These are phyloP conservation scores for Magnolia kwangsiensis DNA, from an alignment of 164 flowering plant genomes.

Conservation along the genomic window DNA sequence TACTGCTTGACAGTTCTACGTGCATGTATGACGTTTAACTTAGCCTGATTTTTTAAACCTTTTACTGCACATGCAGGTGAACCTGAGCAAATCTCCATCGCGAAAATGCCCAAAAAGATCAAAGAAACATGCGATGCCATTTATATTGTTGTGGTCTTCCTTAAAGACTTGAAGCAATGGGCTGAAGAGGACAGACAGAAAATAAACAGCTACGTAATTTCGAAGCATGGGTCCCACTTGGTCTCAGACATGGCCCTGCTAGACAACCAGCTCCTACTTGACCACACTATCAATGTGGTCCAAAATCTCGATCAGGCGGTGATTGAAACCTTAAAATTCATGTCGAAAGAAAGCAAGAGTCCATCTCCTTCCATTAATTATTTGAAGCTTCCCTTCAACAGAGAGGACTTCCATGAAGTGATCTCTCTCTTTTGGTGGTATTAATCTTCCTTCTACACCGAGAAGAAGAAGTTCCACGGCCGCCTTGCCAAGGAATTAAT, in stretches of 20 bases:
- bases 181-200: constrained; percentile 4
- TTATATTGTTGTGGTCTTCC: constrained; percentile 11
- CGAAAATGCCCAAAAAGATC: not conserved
- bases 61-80: not conserved
- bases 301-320: not conserved
- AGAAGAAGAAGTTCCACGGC: not conserved
- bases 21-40: too few species aligned
- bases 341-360: not conserved
- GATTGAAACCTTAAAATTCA: not conserved
- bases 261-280: constrained; percentile 11
- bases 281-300: not conserved
- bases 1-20: not conserved
- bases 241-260: constrained; percentile 6
- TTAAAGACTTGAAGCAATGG: constrained; percentile 1
- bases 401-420: not conserved
- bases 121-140: constrained; percentile 7
- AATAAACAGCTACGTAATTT: not conserved
- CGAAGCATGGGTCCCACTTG: not conserved
- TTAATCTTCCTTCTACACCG: constrained; percentile 11
- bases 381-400: not conserved
- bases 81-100: too few species aligned
- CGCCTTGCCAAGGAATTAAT: not conserved
- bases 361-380: not conserved
- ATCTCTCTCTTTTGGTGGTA: constrained; percentile 7
- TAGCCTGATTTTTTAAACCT: not conserved